A percentile compares a stretch with the other conserved stretches of the same genome.
phyloP scores from a whole-genome alignment of 2,329 filamentous ascomycete species.

The Falciphora oryzae region DNA sequence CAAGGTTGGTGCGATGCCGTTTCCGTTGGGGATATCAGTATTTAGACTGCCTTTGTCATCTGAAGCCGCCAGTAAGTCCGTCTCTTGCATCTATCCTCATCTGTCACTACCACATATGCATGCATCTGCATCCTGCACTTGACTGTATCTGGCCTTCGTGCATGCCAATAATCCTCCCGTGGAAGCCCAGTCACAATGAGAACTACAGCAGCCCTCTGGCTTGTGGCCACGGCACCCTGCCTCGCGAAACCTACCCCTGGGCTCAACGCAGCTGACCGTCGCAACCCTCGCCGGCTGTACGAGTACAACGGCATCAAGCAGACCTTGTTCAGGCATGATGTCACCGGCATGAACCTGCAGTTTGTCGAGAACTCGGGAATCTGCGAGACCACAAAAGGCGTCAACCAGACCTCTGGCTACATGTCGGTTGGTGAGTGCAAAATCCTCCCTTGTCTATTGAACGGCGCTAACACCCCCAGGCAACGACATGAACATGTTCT shows the following conservation, averaged over 20 bases:
- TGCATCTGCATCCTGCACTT: too few relatives aligned
- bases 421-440: slow-evolving; percentile 33
- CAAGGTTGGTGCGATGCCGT: too few relatives aligned
- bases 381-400: slow-evolving; percentile 44
- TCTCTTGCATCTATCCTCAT: too few relatives aligned
- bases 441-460: background rate
- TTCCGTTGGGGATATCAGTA: too few relatives aligned
- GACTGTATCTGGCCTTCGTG: background rate
- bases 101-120: background rate
- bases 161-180: background rate
- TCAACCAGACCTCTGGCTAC: slow-evolving; percentile 47
- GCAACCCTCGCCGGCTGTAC: too few relatives aligned
- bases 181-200: background rate
- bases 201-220: background rate
- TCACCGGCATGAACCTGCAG: slow-evolving; percentile 36
- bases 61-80: too few relatives aligned
- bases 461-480: background rate
- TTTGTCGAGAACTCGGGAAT: slow-evolving; percentile 45
- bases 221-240: background rate
- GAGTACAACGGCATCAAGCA: slow-evolving; percentile 22
- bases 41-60: too few relatives aligned
- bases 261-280: too few relatives aligned
- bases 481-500: slow-evolving; percentile 59
- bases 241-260: too few relatives aligned
- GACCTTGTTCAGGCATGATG: slow-evolving; percentile 42